Evolutionary conservation across 106 monocot species (phyloP).

Genomic region (Dioscorea alata): DNA sequence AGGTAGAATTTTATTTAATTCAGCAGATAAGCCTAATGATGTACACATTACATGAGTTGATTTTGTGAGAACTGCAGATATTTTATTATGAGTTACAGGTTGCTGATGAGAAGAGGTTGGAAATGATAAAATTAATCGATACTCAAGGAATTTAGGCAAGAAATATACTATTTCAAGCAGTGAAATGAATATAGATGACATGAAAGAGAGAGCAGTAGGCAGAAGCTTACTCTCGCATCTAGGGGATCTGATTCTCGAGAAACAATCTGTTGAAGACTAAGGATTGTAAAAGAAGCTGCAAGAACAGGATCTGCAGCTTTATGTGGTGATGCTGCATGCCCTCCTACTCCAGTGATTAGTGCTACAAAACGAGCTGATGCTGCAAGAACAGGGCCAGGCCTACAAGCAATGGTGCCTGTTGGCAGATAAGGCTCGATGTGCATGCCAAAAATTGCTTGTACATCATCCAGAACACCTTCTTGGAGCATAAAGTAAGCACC

Average conservation of each 20-base stretch:
- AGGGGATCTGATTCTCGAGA: conserved; percentile 82
- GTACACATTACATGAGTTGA: too few species aligned
- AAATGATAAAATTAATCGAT: too few species aligned
- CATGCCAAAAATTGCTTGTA: conserved; percentile 75
- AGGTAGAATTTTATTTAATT: too few species aligned
- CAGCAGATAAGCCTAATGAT: too few species aligned
- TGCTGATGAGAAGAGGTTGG: too few species aligned
- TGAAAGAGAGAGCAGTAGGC: too few species aligned
- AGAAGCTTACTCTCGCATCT: conserved; percentile 9
- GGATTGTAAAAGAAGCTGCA: conserved; percentile 58
- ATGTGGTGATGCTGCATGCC: conserved; percentile 17
- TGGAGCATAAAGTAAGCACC: conserved; percentile 91
- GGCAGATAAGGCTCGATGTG: conserved; percentile 54
- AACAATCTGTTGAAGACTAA: conserved; percentile 68
- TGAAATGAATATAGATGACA: too few species aligned
- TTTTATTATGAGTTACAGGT: too few species aligned
- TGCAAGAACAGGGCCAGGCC: conserved; percentile 74
- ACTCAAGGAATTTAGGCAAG: too few species aligned
- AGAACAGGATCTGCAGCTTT: conserved; percentile 41
- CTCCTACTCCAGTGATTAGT: conserved; percentile 23
- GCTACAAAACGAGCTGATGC: conserved; percentile 83
- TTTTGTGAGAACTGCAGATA: too few species aligned
- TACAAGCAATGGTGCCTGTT: conserved; percentile 52
- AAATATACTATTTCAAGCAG: too few species aligned
- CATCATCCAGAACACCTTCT: conserved; percentile 60